Evolutionary conservation across 805 yeast genomes (phyloP), one percentile per base, ranked within the genome.

Genomic region (Metschnikowia amazonensis): DNA sequence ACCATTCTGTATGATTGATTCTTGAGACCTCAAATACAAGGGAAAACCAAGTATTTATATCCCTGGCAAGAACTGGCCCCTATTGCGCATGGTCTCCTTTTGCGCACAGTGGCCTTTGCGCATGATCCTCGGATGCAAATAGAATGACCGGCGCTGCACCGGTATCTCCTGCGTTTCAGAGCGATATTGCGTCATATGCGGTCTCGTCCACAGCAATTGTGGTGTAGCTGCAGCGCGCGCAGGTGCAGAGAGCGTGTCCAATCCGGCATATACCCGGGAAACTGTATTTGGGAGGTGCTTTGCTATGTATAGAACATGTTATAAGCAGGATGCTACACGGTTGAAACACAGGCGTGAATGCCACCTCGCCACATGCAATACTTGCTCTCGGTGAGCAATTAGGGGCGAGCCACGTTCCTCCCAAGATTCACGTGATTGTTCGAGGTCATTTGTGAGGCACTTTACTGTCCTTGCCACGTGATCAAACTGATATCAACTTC

Each of bases 1-100:
- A 48, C 46, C 52, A 48, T 48, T 41, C 11, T 45, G 27, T 9
- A 13, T 4, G 23, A n/a, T n/a, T n/a, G n/a, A n/a, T n/a, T n/a
- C n/a, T n/a, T n/a, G n/a, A n/a, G n/a, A n/a, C n/a, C n/a, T n/a
- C n/a, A n/a, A n/a, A n/a, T n/a, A n/a, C n/a, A n/a, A n/a, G n/a
- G n/a, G n/a, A n/a, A n/a, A n/a, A n/a, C 5, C 21, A 3, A 14
- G 7, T 34, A 7, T 34, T 34, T 34, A 34, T 34, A 33, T 31
- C 23, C 23, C 23, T 21, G 23, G 23, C 23, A 16, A 21, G 34
- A 20, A 9, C n/a, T 11, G 8, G 5, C 34, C 21, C 20, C 9
- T 11, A 37, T 3, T 17, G 34, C 34, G 34, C 34, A 31, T 13
- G n/a, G n/a, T n/a, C n/a, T n/a, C n/a, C n/a, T n/a, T n/a, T n/a